Percentiles rank a stretch among this genome's conserved stretches.
These are phyloP conservation scores for Monilinia vaccinii-corymbosi DNA, from an alignment of 2,329 filamentous ascomycete genomes.

Conservation along the genomic window DNA sequence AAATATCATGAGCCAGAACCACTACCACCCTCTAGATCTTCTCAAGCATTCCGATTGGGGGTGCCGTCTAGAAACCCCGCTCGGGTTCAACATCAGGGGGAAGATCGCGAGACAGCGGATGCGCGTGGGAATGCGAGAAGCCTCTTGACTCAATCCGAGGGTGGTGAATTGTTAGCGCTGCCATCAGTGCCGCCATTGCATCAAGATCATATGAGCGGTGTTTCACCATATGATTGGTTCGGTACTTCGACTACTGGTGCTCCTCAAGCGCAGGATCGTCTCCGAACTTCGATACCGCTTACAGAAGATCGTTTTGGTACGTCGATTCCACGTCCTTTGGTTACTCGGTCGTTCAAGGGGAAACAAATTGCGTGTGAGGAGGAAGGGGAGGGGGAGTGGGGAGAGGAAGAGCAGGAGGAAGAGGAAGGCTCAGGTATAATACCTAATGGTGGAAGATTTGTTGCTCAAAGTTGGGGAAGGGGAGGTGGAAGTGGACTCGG, in stretches of 20 bases:
- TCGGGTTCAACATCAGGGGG: background rate
- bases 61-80: background rate
- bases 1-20: background rate
- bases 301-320: background rate
- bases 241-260: background rate
- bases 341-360: background rate
- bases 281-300: too few species aligned
- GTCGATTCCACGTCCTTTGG: background rate
- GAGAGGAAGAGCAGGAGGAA: too few species aligned
- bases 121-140: background rate
- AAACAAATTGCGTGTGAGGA: background rate
- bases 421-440: too few species aligned
- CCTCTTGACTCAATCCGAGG: background rate
- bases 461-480: too few species aligned
- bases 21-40: background rate
- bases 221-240: background rate
- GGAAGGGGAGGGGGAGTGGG: background rate
- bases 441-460: too few species aligned
- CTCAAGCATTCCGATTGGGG: background rate
- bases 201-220: background rate
- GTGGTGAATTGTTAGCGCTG: background rate
- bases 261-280: too few species aligned
- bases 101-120: background rate
- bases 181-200: background rate
- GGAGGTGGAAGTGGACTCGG: background rate